Evolutionary conservation across 2,329 filamentous ascomycete species (phyloP), one percentile per base, ranked within the genome.

Genomic region (Metarhizium humberi): DNA sequence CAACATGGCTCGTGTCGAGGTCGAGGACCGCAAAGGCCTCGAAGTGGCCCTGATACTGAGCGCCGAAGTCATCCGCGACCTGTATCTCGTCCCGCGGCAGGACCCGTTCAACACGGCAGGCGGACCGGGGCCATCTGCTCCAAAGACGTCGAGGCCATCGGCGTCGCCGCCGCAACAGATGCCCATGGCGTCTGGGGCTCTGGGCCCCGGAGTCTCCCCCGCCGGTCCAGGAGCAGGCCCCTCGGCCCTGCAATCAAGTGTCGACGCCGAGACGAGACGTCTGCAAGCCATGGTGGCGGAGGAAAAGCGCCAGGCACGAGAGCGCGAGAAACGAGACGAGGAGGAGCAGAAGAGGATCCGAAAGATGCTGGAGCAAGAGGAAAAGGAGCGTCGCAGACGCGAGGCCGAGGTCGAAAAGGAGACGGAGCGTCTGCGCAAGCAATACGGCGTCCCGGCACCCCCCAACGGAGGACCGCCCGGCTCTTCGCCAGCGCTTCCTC

Each of bases 1-100:
- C 5, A 97, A 97, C 67, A 78, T 97, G 66, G 86, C 87, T 58
- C 80, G 94, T 6, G 87, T 97, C 11, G 92, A 97, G 47, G 84
- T 97, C 58, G 91, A 99, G 69, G 94, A 99, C 70, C 84, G 87
- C 56, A 97, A 96, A 69, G 94, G 94, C 0, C 75, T 97, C 4
- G 94, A 99, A 67, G 81, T 97, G 1, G 85, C 92, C 1, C 71
- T 97, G 18, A 67, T 87, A 20, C 69, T 87, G 20, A 76, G 80
- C 32, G 80, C 83, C 1, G 79, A 84, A 61, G 79, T 84, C 36
- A 84, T 88, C 56, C 78, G 81, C 47, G 85, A 88, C 61, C 73
- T 88, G 45, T 87, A 81, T 62, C 74, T 87, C 32, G 75, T 79
- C 56, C 80, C 85, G 4, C 80, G 84, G 55, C 79, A 81, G 18